A percentile compares a stretch with the other conserved stretches of the same genome.
These are phyloP conservation scores for Exophiala alcalophila DNA, from an alignment of 2,329 filamentous ascomycete genomes.

Conservation along the genomic window DNA sequence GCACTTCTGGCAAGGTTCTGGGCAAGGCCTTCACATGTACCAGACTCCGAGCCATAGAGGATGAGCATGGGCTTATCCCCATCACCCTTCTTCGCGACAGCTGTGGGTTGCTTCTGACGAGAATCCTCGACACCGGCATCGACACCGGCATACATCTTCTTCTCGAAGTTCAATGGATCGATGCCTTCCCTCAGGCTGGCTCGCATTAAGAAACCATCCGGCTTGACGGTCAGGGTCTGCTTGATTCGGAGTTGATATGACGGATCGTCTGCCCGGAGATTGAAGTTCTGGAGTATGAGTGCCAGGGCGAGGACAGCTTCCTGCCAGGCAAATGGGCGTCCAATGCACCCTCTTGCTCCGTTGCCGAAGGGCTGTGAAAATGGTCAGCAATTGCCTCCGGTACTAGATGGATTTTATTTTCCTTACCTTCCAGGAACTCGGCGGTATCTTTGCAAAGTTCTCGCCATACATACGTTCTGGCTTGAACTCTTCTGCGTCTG, in stretches of 20 bases:
- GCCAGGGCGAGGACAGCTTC: slow-evolving; percentile 63
- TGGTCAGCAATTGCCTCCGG: not conserved
- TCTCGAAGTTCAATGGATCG: slow-evolving; percentile 44
- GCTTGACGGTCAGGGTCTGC: slow-evolving; percentile 42
- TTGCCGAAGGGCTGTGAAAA: slow-evolving; percentile 64
- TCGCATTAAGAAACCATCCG: slow-evolving; percentile 60
- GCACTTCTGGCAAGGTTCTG: slow-evolving; percentile 62
- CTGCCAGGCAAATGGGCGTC: slow-evolving; percentile 71
- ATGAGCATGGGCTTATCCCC: slow-evolving; percentile 56
- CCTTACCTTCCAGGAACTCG: slow-evolving; percentile 58
- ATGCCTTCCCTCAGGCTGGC: slow-evolving; percentile 54
- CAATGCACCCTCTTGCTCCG: slow-evolving; percentile 68
- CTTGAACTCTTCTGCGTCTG: slow-evolving; percentile 62
- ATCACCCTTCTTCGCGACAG: slow-evolving; percentile 11
- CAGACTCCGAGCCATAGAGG: slow-evolving; percentile 70
- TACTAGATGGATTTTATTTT: too few relatives aligned
- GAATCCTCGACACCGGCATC: slow-evolving; percentile 15
- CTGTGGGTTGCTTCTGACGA: slow-evolving; percentile 9
- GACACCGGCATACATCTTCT: slow-evolving; percentile 32
- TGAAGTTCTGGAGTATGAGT: slow-evolving; percentile 68
- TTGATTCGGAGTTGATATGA: slow-evolving; percentile 41
- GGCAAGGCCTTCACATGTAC: slow-evolving; percentile 70
- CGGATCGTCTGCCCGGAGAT: slow-evolving; percentile 62
- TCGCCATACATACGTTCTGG: slow-evolving; percentile 72
- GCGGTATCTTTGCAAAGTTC: slow-evolving; percentile 62